Evolutionary conservation across 768 basidiomycete species (phyloP).

Genomic region (Tubosaeta sp.): DNA sequence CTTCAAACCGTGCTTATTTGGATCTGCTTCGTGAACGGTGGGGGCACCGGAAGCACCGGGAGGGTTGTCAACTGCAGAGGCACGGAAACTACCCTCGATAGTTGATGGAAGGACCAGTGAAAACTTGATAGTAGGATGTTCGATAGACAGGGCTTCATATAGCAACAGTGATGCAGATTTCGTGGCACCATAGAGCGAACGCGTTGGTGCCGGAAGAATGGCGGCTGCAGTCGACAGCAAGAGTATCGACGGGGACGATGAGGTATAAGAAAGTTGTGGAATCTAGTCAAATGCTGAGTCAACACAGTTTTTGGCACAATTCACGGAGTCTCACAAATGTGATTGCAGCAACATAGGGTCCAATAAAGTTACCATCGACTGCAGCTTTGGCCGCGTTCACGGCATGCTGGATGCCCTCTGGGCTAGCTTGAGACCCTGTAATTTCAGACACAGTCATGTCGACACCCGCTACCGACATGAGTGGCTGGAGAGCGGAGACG

Average conservation of each 20-base stretch:
- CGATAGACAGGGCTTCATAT: constrained; percentile 76
- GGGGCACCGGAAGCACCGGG: constrained; percentile 27
- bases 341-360: constrained; percentile 64
- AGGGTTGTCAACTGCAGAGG: constrained; percentile 66
- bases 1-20: constrained; percentile 56
- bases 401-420: constrained; percentile 55
- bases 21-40: constrained; percentile 40
- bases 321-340: constrained; percentile 55
- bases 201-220: constrained; percentile 79
- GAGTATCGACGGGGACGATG: constrained; percentile 65
- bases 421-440: constrained; percentile 36
- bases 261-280: constrained; percentile 64
- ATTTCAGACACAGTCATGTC: constrained; percentile 30
- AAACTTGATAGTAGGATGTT: constrained; percentile 68
- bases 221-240: constrained; percentile 78
- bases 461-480: constrained; percentile 67
- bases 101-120: constrained; percentile 62
- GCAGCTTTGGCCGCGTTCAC: constrained; percentile 57
- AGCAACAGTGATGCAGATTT: constrained; percentile 77
- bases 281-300: constrained; percentile 44
- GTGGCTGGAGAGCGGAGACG: constrained; percentile 73
- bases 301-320: not conserved
- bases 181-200: constrained; percentile 77
- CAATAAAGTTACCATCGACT: constrained; percentile 60
- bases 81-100: constrained; percentile 75